phyloP scores from a whole-genome alignment of 1,139 yeast genomes.

The Trichomonascaceae sp. region DNA sequence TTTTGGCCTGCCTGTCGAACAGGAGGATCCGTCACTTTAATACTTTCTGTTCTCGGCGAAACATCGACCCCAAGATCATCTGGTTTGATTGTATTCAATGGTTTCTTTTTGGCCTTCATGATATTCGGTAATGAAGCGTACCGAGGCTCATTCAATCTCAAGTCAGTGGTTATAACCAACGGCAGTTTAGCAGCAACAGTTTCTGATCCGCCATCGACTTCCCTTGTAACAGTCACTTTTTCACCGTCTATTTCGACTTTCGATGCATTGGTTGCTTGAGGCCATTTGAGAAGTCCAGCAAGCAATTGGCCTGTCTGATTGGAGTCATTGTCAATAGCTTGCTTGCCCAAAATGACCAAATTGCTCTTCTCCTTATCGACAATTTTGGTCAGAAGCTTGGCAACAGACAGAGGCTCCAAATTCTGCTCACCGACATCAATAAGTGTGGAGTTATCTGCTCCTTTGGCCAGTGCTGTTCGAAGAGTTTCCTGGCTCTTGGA shows the following conservation, averaged over 20 bases:
- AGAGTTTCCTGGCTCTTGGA: constrained; percentile 80
- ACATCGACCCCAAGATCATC: constrained; percentile 68
- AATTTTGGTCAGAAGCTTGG: constrained; percentile 71
- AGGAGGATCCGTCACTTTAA: constrained; percentile 82
- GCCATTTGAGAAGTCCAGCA: constrained; percentile 93
- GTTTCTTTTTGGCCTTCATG: constrained; percentile 98
- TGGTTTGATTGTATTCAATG: constrained; percentile 63
- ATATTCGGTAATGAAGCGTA: constrained; percentile 89
- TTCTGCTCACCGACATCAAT: constrained; percentile 54
- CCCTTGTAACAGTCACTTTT: constrained; percentile 72
- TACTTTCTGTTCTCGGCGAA: constrained; percentile 56
- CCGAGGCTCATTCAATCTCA: constrained; percentile 90
- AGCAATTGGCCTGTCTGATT: constrained; percentile 98
- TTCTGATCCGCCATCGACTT: constrained; percentile 93
- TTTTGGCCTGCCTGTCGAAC: constrained; percentile 74
- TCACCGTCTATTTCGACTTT: constrained; percentile 66
- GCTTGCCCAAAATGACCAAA: constrained; percentile 85
- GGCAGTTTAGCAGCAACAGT: constrained; percentile 75
- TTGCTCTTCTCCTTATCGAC: constrained; percentile 69
- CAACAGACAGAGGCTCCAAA: constrained; percentile 89
- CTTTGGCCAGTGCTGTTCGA: constrained; percentile 89
- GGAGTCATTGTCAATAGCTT: constrained; percentile 91
- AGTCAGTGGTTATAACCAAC: constrained; percentile 81
- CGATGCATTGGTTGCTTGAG: constrained; percentile 95
- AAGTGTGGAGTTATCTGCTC: constrained; percentile 80